Conservation (phyloP, 176 grass and related monocot genomes). For the Oryza australiensis region DNA sequence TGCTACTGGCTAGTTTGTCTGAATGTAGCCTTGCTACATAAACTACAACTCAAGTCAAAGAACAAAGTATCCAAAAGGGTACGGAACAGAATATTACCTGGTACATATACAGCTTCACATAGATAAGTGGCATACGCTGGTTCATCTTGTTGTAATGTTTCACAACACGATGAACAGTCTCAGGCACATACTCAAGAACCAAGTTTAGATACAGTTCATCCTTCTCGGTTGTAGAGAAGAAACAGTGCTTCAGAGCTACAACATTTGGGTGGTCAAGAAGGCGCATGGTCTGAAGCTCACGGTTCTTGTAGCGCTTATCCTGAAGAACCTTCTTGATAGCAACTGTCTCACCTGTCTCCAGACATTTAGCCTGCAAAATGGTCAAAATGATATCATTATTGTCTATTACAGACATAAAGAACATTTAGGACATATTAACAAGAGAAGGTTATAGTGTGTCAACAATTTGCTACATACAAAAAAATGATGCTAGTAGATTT, state of each 20-base stretch:
- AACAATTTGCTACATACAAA: not conserved
- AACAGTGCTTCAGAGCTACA: constrained; percentile 75
- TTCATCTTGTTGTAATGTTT: constrained; percentile 91
- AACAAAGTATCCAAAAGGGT: not conserved
- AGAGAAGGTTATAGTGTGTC: not conserved
- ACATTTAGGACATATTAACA: not conserved
- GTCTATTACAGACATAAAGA: not conserved
- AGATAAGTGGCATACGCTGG: constrained; percentile 79
- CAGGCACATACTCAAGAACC: constrained; percentile 84
- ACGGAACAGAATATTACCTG: constrained; percentile 47
- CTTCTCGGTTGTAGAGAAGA: constrained; percentile 82
- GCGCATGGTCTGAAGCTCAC: constrained; percentile 79
- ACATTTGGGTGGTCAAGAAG: constrained; percentile 79
- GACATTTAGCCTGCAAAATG: constrained; percentile 63
- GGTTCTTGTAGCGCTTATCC: constrained; percentile 93
- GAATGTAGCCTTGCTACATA: not conserved
- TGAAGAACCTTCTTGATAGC: constrained; percentile 92
- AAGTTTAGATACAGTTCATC: constrained; percentile 79
- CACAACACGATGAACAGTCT: constrained; percentile 74
- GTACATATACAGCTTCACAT: constrained; percentile 77
- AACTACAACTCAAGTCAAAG: not conserved
- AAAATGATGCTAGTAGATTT: not conserved
- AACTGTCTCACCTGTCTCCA: constrained; percentile 79
- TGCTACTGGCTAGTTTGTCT: not conserved
- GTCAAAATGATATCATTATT: not conserved